Percentiles rank a stretch among this genome's conserved stretches.
Evolutionary conservation across 208 protist genomes (phyloP).

Genomic region (Wallacemonas collosoma): DNA sequence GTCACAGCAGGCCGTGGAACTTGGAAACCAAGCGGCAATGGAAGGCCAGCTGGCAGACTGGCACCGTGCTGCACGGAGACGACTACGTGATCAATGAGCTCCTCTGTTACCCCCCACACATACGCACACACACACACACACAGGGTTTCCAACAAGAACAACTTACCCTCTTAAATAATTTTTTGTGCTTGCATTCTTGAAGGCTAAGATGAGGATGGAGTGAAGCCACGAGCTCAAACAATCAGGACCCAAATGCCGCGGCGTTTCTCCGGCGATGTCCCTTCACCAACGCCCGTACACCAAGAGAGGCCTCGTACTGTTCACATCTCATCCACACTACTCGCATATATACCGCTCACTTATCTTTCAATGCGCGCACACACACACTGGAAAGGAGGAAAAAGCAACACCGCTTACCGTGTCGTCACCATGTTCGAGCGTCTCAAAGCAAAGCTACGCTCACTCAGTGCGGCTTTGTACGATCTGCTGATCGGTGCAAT

Average conservation of each 20-base stretch:
- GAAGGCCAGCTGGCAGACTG: conserved; percentile 64
- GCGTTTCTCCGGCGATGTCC: too few species aligned
- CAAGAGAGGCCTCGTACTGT: neutral
- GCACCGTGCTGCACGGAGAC: conserved; percentile 44
- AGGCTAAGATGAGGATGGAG: too few species aligned
- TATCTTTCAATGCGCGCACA: neutral
- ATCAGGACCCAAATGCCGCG: too few species aligned
- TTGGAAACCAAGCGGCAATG: conserved; percentile 32
- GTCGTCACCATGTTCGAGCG: conserved; percentile 28
- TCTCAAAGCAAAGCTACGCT: conserved; percentile 26
- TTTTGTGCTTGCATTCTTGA: too few species aligned
- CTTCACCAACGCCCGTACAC: too few species aligned
- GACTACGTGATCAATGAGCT: conserved; percentile 36
- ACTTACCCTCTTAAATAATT: too few species aligned
- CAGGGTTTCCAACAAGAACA: neutral
- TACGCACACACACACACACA: conserved; percentile 6
- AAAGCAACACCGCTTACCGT: neutral
- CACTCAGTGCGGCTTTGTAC: conserved; percentile 57
- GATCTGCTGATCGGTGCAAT: conserved; percentile 55
- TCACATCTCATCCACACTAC: neutral
- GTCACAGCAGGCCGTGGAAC: conserved; percentile 18
- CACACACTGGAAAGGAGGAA: neutral
- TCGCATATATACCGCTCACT: neutral
- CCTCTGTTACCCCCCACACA: conserved; percentile 14
- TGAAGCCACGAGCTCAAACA: too few species aligned